Base-by-base conservation (phyloP, 2,329 filamentous ascomycete species). In the Neonectria magnoliae region DNA sequence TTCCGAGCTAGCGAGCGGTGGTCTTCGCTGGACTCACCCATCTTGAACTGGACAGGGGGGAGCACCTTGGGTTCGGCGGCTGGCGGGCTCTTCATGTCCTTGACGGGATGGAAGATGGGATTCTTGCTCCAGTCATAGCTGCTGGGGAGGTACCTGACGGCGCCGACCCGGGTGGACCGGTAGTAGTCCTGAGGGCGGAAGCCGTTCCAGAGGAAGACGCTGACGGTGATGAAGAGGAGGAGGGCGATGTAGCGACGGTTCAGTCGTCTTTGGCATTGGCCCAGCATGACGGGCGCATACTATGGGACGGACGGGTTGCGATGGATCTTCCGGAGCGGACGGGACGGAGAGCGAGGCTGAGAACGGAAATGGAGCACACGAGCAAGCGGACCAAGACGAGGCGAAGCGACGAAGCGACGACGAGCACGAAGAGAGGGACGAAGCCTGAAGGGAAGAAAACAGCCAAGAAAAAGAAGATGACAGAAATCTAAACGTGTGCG, bases 41-140 rank as follows among this genome's bases (percentile, higher is more conserved):
- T 75, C 45, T 68, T 64, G 33, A 66, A 72, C 79, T 68, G 88
- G 78, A 83, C 90, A 83, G 64, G 70, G 14, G 80, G 77, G 36
- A 80, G 67, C 14, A 66, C 59, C 66, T 75, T 74, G 18, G 79
- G 77, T 2, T 65, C 58, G 33, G 79, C 82, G 16, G 71, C 62
- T 1, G 83, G 83, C 16, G 77, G 76, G 5, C 66, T 63, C 61
- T 75, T 76, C 36, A 77, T 68, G 33, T 75, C 69, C 11, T 73
- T 69, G 27, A 76, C 74, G 0, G 80, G 78, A 58, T 79, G 62
- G 64, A 75, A 77, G 27, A 78, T 62, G 31, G 70, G 72, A 41
- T 74, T 73, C 62, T 73, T 74, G 68, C 74, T 73, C 80, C 80
- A 81, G 68, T 81, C 79, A 66, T 76, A 79, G 70, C 77, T 77